Evolutionary conservation across 805 yeast species (phyloP), one percentile per base, ranked within the genome.

Genomic region (Lipomyces lipofer): DNA sequence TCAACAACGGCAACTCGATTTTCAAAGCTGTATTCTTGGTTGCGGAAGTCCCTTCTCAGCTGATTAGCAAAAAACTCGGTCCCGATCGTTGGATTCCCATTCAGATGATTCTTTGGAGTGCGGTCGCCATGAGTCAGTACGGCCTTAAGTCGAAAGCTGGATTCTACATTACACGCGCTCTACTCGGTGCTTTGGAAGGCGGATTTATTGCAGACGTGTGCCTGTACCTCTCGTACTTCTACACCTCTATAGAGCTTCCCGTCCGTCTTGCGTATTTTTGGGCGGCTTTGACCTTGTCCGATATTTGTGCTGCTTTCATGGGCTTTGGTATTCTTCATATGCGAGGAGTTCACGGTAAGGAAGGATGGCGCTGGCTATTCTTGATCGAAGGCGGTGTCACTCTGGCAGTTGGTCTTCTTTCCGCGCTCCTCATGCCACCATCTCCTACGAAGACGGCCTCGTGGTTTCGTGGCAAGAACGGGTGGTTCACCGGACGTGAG

Each of bases 281-380:
- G 77, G 74, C 80, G 28, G 75, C 85, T 2, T 71, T 76, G 52
- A 78, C 83, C 1, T 47, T 75, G 22, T 75, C 83, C 1, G 72
- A 70, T 43, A 76, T 79, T 30, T 30, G 67, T 22, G 69, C 81
- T 19, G 74, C 82, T 4, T 65, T 82, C 24, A 67, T 78, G 36
- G 83, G 81, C 0, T 79, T 73, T 60, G 88, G 82, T 2, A 67
- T 84, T 35, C 71, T 82, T 47, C 75, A 74, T 51, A 69, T 83
- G 69, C 70, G 78, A 30, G 82, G 80, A 15, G 54, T 63, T 1
- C 56, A 60, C 13, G 76, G 79, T 4, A 69, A 71, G 66, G 68
- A 69, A 7, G 85, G 85, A 17, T 84, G 89, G 89, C 73, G 77
- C 52, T 84, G 84, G 82, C 69, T 85, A 19, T 85, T 85, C 60